A percentile compares a stretch with the other conserved stretches of the same genome.
phyloP scores from a whole-genome alignment of 352 stramenopile species.

The Thalassiosira mediterranea region DNA sequence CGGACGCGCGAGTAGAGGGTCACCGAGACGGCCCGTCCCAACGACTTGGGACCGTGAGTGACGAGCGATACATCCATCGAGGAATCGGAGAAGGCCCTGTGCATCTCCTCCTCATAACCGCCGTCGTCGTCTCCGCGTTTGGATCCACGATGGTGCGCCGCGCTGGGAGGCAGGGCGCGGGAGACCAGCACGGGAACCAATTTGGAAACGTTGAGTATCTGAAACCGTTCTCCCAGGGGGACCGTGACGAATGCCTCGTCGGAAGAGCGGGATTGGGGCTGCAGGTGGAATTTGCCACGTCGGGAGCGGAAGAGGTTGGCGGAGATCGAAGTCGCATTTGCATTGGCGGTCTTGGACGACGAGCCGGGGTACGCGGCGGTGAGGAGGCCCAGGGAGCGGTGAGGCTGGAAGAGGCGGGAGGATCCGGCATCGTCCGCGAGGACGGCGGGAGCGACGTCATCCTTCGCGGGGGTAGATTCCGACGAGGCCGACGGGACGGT shows the following conservation, averaged over 20 bases:
- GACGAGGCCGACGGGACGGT: not conserved
- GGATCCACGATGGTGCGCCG: slow-evolving; percentile 5
- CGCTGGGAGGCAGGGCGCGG: slow-evolving; percentile 48
- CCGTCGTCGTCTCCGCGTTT: slow-evolving; percentile 3
- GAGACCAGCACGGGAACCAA: slow-evolving; percentile 73
- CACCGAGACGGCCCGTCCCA: slow-evolving; percentile 31
- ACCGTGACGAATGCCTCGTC: slow-evolving; percentile 62
- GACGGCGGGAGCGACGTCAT: not conserved
- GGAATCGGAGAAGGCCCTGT: slow-evolving; percentile 62
- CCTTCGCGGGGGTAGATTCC: not conserved
- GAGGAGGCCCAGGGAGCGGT: slow-evolving; percentile 45
- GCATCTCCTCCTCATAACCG: slow-evolving; percentile 39
- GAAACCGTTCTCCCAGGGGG: slow-evolving; percentile 74
- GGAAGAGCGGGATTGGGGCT: slow-evolving; percentile 25
- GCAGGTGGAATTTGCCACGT: slow-evolving; percentile 43
- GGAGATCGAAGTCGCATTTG: slow-evolving; percentile 3
- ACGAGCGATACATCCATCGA: slow-evolving; percentile 58
- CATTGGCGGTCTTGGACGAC: slow-evolving; percentile 5
- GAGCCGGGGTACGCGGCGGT: slow-evolving; percentile 27
- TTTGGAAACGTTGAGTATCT: slow-evolving; percentile 69
- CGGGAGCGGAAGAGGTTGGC: slow-evolving; percentile 20
- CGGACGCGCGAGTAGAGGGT: slow-evolving; percentile 63
- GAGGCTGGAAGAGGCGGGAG: slow-evolving; percentile 50
- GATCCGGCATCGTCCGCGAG: slow-evolving; percentile 42
- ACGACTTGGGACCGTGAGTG: slow-evolving; percentile 46